Base-by-base conservation (phyloP, 495 filamentous ascomycete species). In the Penicillium roqueforti region DNA sequence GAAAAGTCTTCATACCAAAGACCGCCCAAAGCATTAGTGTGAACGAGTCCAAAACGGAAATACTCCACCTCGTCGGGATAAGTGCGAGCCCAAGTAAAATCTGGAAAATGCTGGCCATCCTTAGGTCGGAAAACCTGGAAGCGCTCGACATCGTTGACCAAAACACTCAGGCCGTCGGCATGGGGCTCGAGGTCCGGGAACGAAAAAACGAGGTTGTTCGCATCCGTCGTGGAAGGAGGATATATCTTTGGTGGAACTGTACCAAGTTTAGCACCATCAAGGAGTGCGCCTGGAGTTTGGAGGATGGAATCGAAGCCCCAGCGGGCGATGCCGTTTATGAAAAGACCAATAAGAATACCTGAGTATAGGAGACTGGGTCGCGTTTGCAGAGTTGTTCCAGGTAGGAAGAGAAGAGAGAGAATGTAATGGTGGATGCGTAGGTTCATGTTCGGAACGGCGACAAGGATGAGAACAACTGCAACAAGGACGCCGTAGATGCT, bases 31-130 rank as follows among this genome's bases (percentile, higher is more conserved):
- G 67, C 53, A 56, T 72, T 73, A 11, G 63, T 44, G 58, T 78
- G 72, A 70, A 91, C 82, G 69, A 82, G 88, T n/a, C 77, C 86
- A 69, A 95, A 92, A 14, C 88, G 74, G 68, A 95, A 92, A 61
- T 90, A 95, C 70, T 90, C 87, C 8, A 81, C 77, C 34, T 73
- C 70, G 3, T 63, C 65, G 68, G 69, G 10, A 61, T 68, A 71
- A 14, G 76, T 54, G 9, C 75, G 61, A 3, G 66, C 67, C 75
- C 75, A 78, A 23, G 62, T 64, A 47, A 89, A 58, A 68, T 64
- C 53, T 46, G 70, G 74, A 49, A 75, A 66, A 20, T 59, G 43
- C 9, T n/a, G 0, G 38, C 59, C 58, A 19, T 68, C 70, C 41
- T 71, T 76, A 2, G 67, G 51, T 49, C 83, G 80, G 51, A 73